A percentile compares a stretch with the other conserved stretches of the same genome.
Evolutionary conservation across 2,329 filamentous ascomycete species (phyloP).

Genomic region (Macrophomina phaseolina): DNA sequence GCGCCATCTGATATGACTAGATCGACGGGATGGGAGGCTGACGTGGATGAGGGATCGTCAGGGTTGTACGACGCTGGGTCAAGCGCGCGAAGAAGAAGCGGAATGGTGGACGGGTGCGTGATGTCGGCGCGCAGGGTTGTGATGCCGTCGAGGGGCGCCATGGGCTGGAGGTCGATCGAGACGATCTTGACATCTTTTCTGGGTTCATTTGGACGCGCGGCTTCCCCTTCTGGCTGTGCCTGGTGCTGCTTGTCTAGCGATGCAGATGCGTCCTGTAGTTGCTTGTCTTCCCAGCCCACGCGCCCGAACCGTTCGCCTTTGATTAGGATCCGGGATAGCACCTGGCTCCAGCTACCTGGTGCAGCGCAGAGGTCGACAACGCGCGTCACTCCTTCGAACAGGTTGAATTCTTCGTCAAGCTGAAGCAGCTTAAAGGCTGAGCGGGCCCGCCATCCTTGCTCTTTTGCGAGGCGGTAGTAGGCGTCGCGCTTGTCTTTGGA

Average conservation of each 20-base stretch:
- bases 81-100: constrained; percentile 82
- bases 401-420: constrained; percentile 93
- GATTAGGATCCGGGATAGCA: constrained; percentile 90
- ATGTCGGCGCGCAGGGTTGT: constrained; percentile 93
- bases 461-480: constrained; percentile 96
- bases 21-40: constrained; percentile 81
- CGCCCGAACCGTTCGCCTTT: constrained; percentile 91
- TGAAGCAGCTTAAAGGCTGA: constrained; percentile 98
- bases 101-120: constrained; percentile 93
- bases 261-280: constrained; percentile 66
- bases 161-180: constrained; percentile 93
- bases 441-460: constrained; percentile 96
- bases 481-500: constrained; percentile 99
- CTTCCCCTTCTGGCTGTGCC: constrained; percentile 31
- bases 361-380: constrained; percentile 97
- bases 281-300: constrained; percentile 84
- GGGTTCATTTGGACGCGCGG: constrained; percentile 48
- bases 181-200: constrained; percentile 87
- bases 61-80: constrained; percentile 66
- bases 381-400: constrained; percentile 86
- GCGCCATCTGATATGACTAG: constrained; percentile 95
- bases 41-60: constrained; percentile 53
- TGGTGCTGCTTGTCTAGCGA: background rate
- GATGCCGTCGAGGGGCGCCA: constrained; percentile 91
- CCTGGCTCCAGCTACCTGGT: constrained; percentile 96